Base-by-base conservation (phyloP, 2,329 filamentous ascomycete species). In the Diatrype stigma region DNA sequence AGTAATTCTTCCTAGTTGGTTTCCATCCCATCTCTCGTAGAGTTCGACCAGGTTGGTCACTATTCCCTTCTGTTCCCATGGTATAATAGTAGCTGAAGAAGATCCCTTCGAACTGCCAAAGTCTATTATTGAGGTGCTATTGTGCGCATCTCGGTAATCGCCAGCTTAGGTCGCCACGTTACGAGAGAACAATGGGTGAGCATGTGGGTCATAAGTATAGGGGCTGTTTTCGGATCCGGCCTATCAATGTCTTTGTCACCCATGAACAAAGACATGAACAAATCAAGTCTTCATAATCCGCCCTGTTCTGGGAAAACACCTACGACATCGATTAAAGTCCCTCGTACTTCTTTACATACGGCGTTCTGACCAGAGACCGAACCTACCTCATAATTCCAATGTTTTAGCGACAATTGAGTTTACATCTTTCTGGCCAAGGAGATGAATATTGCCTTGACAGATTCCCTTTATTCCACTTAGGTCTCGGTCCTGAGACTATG, bases 1-100 rank as follows among this genome's bases (percentile, higher is more conserved):
- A 59, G 11, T 49, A 40, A 16, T 46, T 51, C 1, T 28, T 35
- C 35, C 44, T 48, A n/a, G 23, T 46, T 1, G 42, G 21, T 2
- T 35, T 49, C 32, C 45, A 38, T n/a, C 16, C 48, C 23, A 46
- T 49, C n/a, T 26, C 47, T 38, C 17, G 38, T 14, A 26, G 26
- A 19, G 10, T 12, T 26, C 28, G 38, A 7, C 11, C 26, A 22
- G 22, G 19, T n/a, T 21, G 22, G 22, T 30, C 23, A 37, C 38
- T 42, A 8, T 30, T 49, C n/a, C 38, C 47, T 26, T 23, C 22
- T 6, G 22, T 26, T 42, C 12, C 22, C 40, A 42, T 42, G 14
- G 5, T 14, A 19, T 42, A 6, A 23, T 42, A 6, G 19, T 19
- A 12, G 34, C 34, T 37, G 4, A 6, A 16, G 6, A 6, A n/a